Conservation (phyloP, 2,329 filamentous ascomycete genomes). For the Trichoderma pleuroti region DNA sequence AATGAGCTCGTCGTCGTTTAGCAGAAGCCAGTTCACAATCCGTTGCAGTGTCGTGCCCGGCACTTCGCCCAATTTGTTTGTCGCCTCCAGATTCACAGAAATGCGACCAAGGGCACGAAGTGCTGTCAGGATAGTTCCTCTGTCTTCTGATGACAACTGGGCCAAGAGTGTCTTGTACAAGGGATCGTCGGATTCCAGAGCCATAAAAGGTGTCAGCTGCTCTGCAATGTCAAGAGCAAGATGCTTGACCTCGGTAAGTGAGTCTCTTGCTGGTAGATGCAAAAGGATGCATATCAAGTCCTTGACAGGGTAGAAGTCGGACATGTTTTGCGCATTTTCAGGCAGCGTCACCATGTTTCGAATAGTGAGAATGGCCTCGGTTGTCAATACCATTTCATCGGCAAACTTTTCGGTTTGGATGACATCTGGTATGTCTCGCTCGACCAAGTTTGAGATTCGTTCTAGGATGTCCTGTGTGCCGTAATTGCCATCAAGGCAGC, state of each 20-base stretch:
- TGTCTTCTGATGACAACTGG: conserved; percentile 66
- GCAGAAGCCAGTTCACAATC: conserved; percentile 69
- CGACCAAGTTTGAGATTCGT: conserved; percentile 62
- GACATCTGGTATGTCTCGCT: conserved; percentile 60
- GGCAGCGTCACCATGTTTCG: conserved; percentile 94
- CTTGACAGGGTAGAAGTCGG: conserved; percentile 69
- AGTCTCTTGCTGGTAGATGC: conserved; percentile 68
- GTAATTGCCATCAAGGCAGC: conserved; percentile 41
- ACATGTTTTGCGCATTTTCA: conserved; percentile 81
- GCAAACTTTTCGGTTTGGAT: conserved; percentile 69
- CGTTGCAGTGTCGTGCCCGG: conserved; percentile 62
- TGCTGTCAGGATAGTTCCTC: conserved; percentile 75
- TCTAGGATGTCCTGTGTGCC: conserved; percentile 58
- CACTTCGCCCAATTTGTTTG: conserved; percentile 71
- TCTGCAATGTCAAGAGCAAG: conserved; percentile 89
- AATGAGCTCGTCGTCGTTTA: conserved; percentile 87
- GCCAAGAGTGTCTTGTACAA: conserved; percentile 71
- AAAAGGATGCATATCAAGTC: conserved; percentile 82
- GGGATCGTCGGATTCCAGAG: conserved; percentile 67
- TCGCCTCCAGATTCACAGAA: conserved; percentile 78
- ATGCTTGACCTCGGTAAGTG: conserved; percentile 80
- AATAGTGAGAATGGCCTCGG: conserved; percentile 81
- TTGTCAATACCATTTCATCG: conserved; percentile 70
- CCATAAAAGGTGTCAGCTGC: conserved; percentile 78
- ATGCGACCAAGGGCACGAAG: conserved; percentile 81